Conservation (phyloP, 768 basidiomycete genomes). For the Tricholomella constricta region DNA sequence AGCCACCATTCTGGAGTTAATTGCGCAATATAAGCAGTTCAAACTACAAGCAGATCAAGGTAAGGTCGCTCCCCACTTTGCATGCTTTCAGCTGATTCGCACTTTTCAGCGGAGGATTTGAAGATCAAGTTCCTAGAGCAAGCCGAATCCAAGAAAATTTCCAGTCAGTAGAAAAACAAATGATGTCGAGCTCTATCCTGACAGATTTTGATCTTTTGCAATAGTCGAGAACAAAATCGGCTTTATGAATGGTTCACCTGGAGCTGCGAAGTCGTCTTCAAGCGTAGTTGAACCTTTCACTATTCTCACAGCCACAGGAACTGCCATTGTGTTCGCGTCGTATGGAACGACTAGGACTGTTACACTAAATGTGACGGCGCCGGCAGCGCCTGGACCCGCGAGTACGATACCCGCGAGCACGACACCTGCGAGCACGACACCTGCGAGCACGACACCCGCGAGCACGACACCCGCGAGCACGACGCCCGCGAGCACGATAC, state of each 20-base stretch:
- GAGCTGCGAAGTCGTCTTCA: not conserved
- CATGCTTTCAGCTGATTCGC: not conserved
- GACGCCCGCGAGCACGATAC: not conserved
- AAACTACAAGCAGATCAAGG: conserved; percentile 9
- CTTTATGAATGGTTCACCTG: not conserved
- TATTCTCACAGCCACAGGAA: conserved; percentile 12
- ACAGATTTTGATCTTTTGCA: not conserved
- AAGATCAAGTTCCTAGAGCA: conserved; percentile 3
- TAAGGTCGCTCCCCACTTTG: not conserved
- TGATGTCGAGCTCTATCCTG: not conserved
- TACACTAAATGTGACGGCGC: conserved; percentile 1
- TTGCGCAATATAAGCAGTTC: conserved; percentile 14
- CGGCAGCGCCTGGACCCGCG: not conserved
- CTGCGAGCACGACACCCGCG: not conserved
- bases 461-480: too few relatives aligned
- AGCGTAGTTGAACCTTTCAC: conserved; percentile 10
- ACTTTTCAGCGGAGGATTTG: not conserved
- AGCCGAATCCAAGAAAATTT: conserved; percentile 8
- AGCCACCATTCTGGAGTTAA: conserved; percentile 14
- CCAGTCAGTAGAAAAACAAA: conserved; percentile 2
- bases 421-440: not conserved
- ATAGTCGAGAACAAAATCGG: conserved; percentile 12
- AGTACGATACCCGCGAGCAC: too few relatives aligned
- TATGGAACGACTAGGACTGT: conserved; percentile 12
- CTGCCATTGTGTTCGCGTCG: conserved; percentile 12